Conservation (phyloP, 2,329 filamentous ascomycete genomes). For the Fusarium liriodendri region DNA sequence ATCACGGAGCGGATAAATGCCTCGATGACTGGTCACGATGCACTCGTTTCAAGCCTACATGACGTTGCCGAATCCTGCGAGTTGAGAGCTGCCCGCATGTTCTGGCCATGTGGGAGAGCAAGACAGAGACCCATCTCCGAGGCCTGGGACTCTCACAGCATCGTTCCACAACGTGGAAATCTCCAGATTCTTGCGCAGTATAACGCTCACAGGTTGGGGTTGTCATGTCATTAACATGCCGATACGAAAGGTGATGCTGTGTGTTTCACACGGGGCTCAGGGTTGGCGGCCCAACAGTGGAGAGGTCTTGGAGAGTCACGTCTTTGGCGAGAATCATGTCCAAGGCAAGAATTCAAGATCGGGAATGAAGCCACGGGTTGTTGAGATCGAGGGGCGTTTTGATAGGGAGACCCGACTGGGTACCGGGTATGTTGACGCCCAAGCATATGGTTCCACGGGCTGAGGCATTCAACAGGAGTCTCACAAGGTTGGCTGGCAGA, state of each 20-base stretch:
- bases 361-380: neutral
- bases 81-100: slow-evolving; percentile 9
- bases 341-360: neutral
- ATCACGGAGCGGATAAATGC: neutral
- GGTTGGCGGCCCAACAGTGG: neutral
- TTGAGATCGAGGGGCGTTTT: neutral
- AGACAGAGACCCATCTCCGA: slow-evolving; percentile 1
- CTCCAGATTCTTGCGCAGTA: neutral
- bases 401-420: neutral
- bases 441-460: neutral
- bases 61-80: slow-evolving; percentile 10
- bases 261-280: neutral
- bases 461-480: neutral
- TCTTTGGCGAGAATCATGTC: neutral
- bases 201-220: neutral
- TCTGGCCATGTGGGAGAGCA: neutral
- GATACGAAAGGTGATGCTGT: neutral
- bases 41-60: slow-evolving; percentile 4
- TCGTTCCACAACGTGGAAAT: slow-evolving; percentile 20
- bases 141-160: slow-evolving; percentile 8
- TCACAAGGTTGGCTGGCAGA: neutral
- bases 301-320: neutral
- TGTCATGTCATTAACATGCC: neutral
- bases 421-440: neutral
- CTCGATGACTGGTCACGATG: slow-evolving; percentile 8